A percentile compares a stretch with the other conserved stretches of the same genome.
phyloP scores from a whole-genome alignment of 306 rosid genomes.

The Lithocarpus polystachyus region DNA sequence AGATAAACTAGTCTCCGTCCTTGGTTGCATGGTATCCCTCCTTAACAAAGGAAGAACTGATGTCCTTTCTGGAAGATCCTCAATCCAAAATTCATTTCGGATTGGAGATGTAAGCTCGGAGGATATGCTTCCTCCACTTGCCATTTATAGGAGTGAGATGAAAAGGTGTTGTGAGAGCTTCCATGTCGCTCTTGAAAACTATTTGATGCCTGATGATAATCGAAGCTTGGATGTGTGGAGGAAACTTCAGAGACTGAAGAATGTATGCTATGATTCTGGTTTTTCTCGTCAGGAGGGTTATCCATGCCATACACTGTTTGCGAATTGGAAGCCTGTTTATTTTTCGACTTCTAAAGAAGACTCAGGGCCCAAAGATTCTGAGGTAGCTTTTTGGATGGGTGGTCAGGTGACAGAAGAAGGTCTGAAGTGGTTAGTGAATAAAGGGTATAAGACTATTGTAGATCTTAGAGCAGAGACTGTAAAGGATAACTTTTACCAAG shows the following conservation, averaged over 20 bases:
- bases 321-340: slow-evolving; percentile 80
- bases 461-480: slow-evolving; percentile 81
- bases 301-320: slow-evolving; percentile 70
- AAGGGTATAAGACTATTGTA: slow-evolving; percentile 72
- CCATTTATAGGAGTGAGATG: slow-evolving; percentile 79
- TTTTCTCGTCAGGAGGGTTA: slow-evolving; percentile 59
- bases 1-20: slow-evolving; percentile 87
- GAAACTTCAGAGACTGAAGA: slow-evolving; percentile 87
- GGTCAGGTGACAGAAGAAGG: slow-evolving; percentile 98
- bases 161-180: slow-evolving; percentile 96
- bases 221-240: slow-evolving; percentile 78
- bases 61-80: slow-evolving; percentile 79
- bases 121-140: slow-evolving; percentile 77
- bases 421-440: slow-evolving; percentile 68
- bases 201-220: slow-evolving; percentile 54
- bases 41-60: slow-evolving; percentile 71
- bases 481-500: slow-evolving; percentile 62
- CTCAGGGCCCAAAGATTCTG: slow-evolving; percentile 41
- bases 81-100: slow-evolving; percentile 37
- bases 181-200: slow-evolving; percentile 83
- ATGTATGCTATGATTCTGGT: slow-evolving; percentile 90
- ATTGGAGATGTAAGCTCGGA: slow-evolving; percentile 39
- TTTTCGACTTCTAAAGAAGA: slow-evolving; percentile 49
- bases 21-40: slow-evolving; percentile 81
- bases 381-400: slow-evolving; percentile 85